These are phyloP conservation scores for Fagopyrum homotropicum DNA, from an alignment of 148 eudicot species.

Conservation along the genomic window DNA sequence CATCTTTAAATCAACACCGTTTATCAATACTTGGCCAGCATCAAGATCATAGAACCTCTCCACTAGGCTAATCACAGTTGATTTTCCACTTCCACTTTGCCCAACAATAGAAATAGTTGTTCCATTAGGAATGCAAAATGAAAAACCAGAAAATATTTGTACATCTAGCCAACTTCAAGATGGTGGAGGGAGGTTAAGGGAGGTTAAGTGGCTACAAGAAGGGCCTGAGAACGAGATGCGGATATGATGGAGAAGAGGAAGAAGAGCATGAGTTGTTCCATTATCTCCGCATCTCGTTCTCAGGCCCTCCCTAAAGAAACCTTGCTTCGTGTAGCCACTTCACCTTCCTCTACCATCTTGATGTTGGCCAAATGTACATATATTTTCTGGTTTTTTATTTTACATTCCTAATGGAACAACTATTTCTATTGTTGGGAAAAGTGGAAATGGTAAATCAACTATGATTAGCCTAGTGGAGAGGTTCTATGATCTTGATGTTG, in stretches of 20 bases:
- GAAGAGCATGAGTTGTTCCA: too few relatives aligned
- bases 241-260: too few relatives aligned
- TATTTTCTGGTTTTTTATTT: slow-evolving; percentile 26
- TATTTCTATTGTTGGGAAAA: slow-evolving; percentile 33
- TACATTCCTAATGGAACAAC: slow-evolving; percentile 27
- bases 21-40: slow-evolving; percentile 31
- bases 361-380: slow-evolving; percentile 19
- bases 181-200: too few relatives aligned
- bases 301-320: too few relatives aligned
- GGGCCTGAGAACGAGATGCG: too few relatives aligned
- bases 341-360: too few relatives aligned
- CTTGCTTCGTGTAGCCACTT: too few relatives aligned
- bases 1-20: slow-evolving; percentile 23
- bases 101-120: slow-evolving; percentile 33
- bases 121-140: slow-evolving; percentile 25
- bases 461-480: slow-evolving; percentile 32
- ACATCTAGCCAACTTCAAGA: slow-evolving; percentile 16
- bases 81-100: slow-evolving; percentile 41
- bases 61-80: slow-evolving; percentile 30
- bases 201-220: too few relatives aligned
- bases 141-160: slow-evolving; percentile 24
- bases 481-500: slow-evolving; percentile 33
- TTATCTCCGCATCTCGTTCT: too few relatives aligned
- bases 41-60: slow-evolving; percentile 39
- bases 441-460: slow-evolving; percentile 41